Percentiles rank a stretch among this genome's conserved stretches.
These are phyloP conservation scores for Fusarium drepaniforme DNA, from an alignment of 2,329 filamentous ascomycete genomes.

Conservation along the genomic window DNA sequence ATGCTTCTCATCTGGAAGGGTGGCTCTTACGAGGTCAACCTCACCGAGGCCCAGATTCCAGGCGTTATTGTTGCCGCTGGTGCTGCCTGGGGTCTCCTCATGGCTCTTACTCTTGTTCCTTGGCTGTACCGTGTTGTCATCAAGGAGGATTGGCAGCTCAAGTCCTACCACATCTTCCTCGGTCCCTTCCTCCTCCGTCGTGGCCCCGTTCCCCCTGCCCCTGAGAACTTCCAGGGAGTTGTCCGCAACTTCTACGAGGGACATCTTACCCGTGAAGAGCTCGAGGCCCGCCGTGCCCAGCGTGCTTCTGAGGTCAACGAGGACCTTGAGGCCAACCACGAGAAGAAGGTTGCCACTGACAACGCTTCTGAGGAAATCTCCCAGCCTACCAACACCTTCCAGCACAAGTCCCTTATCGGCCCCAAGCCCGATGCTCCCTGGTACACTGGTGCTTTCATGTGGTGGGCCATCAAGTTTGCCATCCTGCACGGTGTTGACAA, in stretches of 20 bases:
- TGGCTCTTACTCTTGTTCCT: slow-evolving; percentile 67
- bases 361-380: slow-evolving; percentile 71
- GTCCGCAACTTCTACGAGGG: slow-evolving; percentile 69
- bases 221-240: slow-evolving; percentile 54
- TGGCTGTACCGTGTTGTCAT: slow-evolving; percentile 70
- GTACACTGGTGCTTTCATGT: slow-evolving; percentile 57
- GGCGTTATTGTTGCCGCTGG: slow-evolving; percentile 68
- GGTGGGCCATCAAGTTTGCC: slow-evolving; percentile 58
- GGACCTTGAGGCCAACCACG: slow-evolving; percentile 42
- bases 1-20: slow-evolving; percentile 73
- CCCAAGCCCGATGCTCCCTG: slow-evolving; percentile 57
- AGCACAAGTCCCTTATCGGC: slow-evolving; percentile 51
- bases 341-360: slow-evolving; percentile 42
- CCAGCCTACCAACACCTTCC: slow-evolving; percentile 48
- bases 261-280: slow-evolving; percentile 65
- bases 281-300: slow-evolving; percentile 56
- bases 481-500: slow-evolving; percentile 62
- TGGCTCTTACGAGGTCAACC: slow-evolving; percentile 58
- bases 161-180: slow-evolving; percentile 64
- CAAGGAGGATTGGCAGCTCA: slow-evolving; percentile 71
- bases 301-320: slow-evolving; percentile 31
- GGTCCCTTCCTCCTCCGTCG: slow-evolving; percentile 66
- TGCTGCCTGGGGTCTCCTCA: slow-evolving; percentile 61
- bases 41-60: slow-evolving; percentile 61
- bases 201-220: slow-evolving; percentile 51